These are phyloP conservation scores for Dunaliella primolecta DNA, from an alignment of 139 green algal genomes.

Conservation along the genomic window DNA sequence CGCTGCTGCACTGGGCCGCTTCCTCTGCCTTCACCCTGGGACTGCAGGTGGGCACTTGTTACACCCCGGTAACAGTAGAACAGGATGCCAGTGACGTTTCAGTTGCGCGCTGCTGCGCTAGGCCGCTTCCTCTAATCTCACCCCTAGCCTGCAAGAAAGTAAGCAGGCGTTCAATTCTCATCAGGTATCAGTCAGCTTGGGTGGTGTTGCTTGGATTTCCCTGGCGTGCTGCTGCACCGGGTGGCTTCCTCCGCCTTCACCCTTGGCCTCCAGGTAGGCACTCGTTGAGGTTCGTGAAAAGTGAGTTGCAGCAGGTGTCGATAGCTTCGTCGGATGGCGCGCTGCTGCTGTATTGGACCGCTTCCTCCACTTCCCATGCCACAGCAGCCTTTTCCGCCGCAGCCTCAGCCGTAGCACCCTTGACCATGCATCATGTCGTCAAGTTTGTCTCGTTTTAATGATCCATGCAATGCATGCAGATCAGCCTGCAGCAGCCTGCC, in stretches of 20 bases:
- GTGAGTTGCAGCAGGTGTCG: not conserved
- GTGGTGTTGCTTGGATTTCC: too few species aligned
- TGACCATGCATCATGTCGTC: too few species aligned
- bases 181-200: too few species aligned
- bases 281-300: not conserved
- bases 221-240: not conserved
- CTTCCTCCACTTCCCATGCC: not conserved
- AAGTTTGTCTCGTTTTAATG: too few species aligned
- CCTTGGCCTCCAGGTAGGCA: conserved; percentile 50
- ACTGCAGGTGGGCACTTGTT: conserved; percentile 39
- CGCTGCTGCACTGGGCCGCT: conserved; percentile 69
- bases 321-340: not conserved
- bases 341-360: not conserved
- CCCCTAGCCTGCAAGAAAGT: conserved; percentile 51
- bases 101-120: conserved; percentile 75
- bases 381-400: too few species aligned
- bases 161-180: too few species aligned
- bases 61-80: too few species aligned
- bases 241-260: conserved; percentile 41
- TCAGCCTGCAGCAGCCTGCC: conserved; percentile 21
- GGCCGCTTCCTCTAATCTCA: conserved; percentile 46
- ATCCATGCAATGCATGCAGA: conserved; percentile 16
- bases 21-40: conserved; percentile 50
- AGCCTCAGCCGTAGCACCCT: too few species aligned
- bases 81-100: too few species aligned